Evolutionary conservation across 495 filamentous ascomycete species (phyloP).

Genomic region (Evansstolkia leycettana): DNA sequence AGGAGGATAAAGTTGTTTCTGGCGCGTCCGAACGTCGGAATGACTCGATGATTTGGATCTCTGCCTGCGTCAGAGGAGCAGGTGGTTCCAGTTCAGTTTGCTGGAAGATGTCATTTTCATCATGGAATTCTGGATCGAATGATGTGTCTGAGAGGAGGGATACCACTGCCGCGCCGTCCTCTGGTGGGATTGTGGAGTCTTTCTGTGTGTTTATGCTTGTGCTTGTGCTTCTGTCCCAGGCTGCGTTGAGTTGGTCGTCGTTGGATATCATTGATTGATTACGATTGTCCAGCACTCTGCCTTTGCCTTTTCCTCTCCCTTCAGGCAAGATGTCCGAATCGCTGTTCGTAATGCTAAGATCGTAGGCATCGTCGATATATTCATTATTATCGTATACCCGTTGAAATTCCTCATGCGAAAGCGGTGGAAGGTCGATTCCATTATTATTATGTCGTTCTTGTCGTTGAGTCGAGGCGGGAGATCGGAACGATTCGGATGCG

Average conservation of each 20-base stretch:
- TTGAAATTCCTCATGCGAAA: conserved; percentile 13
- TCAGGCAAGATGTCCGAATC: neutral
- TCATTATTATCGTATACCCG: conserved; percentile 2
- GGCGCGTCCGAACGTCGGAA: conserved; percentile 12
- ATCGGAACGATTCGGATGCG: conserved; percentile 12
- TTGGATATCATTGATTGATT: conserved; percentile 1
- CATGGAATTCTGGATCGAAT: conserved; percentile 40
- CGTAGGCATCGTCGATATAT: neutral
- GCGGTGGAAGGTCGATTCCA: conserved; percentile 13
- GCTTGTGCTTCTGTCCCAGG: conserved; percentile 6
- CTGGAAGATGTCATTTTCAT: conserved; percentile 30
- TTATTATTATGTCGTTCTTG: conserved; percentile 4
- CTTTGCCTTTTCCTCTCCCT: conserved; percentile 17
- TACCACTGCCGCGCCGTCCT: conserved; percentile 32
- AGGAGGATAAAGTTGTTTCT: too few relatives aligned
- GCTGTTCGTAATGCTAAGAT: too few relatives aligned
- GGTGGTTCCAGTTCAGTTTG: conserved; percentile 14
- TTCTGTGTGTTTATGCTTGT: conserved; percentile 1
- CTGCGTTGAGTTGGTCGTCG: conserved; percentile 7
- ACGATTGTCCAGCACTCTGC: conserved; percentile 4
- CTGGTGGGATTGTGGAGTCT: conserved; percentile 13
- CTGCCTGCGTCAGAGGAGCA: conserved; percentile 12
- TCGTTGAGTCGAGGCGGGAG: conserved; percentile 2
- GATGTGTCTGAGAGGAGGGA: conserved; percentile 39
- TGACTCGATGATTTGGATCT: conserved; percentile 25